A percentile compares a stretch with the other conserved stretches of the same genome.
Evolutionary conservation across 139 green algal genomes (phyloP).

Genomic region (Volvox africanus): DNA sequence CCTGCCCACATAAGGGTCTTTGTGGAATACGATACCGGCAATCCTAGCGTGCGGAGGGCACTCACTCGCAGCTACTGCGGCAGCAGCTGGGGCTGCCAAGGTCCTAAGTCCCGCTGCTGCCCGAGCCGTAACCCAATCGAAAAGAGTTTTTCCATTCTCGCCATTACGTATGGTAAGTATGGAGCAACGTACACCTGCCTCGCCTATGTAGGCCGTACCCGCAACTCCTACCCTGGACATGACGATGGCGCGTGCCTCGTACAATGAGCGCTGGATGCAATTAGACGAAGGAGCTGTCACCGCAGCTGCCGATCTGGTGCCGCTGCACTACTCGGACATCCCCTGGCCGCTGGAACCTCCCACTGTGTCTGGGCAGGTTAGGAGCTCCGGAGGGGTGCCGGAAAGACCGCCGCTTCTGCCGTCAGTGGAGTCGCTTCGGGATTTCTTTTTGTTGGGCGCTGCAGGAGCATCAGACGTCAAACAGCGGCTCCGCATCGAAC

Average conservation of each 20-base stretch:
- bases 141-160: no score
- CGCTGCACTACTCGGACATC: conserved; percentile 28
- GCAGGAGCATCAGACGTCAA: conserved; percentile 35
- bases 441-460: conserved; percentile 55
- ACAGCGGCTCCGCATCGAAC: conserved; percentile 59
- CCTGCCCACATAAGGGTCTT: no score
- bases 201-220: neutral
- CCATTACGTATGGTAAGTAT: no score
- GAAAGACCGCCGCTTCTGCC: neutral
- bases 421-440: conserved; percentile 41
- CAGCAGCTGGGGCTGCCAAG: no score
- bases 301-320: neutral
- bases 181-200: neutral
- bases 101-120: no score
- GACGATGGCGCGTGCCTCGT: neutral
- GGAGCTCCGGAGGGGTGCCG: neutral
- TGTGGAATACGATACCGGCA: no score
- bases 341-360: conserved; percentile 29
- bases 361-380: neutral
- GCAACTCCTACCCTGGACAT: neutral
- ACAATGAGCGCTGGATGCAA: conserved; percentile 27
- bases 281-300: neutral
- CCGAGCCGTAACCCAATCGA: no score
- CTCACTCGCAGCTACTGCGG: no score
- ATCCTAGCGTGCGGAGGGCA: no score